Evolutionary conservation across 345 rosid genomes (phyloP).

Genomic region (Aquilaria sinensis): DNA sequence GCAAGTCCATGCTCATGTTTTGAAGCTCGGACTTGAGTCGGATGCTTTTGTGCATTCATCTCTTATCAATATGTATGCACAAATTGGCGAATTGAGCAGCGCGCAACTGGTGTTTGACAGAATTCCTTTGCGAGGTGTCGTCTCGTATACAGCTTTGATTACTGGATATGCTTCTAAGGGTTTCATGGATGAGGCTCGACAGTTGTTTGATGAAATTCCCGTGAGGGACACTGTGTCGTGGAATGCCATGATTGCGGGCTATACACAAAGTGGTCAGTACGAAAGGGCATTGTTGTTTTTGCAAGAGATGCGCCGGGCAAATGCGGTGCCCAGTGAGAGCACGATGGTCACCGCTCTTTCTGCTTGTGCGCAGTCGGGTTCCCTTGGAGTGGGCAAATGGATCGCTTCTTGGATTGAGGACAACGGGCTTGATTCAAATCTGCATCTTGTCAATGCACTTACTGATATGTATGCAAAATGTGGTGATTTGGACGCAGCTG

Average conservation of each 20-base stretch:
- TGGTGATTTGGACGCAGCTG: constrained; percentile 39
- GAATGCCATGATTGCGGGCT: constrained; percentile 59
- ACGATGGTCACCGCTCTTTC: constrained; percentile 59
- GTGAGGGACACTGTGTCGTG: constrained; percentile 41
- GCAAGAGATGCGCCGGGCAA: constrained; percentile 38
- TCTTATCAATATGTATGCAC: constrained; percentile 57
- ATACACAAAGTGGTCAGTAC: constrained; percentile 30
- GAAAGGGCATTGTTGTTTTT: constrained; percentile 49
- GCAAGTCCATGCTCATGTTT: constrained; percentile 50
- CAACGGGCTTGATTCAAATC: constrained; percentile 33
- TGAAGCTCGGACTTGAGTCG: constrained; percentile 47
- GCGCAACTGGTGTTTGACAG: constrained; percentile 47
- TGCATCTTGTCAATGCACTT: constrained; percentile 45
- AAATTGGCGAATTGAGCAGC: constrained; percentile 28
- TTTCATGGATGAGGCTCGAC: constrained; percentile 27
- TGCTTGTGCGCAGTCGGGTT: constrained; percentile 57
- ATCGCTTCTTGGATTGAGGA: constrained; percentile 42
- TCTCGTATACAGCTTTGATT: constrained; percentile 61
- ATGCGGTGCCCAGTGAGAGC: constrained; percentile 46
- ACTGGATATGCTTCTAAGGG: constrained; percentile 36
- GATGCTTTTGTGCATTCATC: constrained; percentile 63
- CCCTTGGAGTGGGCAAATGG: constrained; percentile 44
- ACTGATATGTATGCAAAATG: constrained; percentile 69
- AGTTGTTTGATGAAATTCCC: constrained; percentile 61
- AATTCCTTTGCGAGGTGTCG: constrained; percentile 44